Conservation (phyloP, 2,329 filamentous ascomycete species). For the Aspergillus hiratsukae region DNA sequence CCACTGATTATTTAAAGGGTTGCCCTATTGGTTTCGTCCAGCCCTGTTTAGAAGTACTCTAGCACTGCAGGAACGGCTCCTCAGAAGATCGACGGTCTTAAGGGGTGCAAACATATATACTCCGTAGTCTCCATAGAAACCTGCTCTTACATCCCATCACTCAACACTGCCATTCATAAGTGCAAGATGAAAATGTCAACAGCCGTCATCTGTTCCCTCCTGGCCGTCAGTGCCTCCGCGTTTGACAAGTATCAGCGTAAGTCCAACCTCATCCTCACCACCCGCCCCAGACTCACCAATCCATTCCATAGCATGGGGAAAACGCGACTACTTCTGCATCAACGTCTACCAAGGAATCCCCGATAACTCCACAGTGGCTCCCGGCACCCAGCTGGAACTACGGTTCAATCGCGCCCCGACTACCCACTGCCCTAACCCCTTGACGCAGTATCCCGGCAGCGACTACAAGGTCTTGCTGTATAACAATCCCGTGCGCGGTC, state of each 20-base stretch:
- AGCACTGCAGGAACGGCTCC: too few species aligned
- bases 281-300: not conserved
- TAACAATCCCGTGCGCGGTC: slow-evolving; percentile 26
- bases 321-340: slow-evolving; percentile 29
- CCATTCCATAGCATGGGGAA: slow-evolving; percentile 26
- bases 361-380: slow-evolving; percentile 25
- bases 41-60: too few species aligned
- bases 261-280: not conserved
- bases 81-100: too few species aligned
- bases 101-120: not conserved
- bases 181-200: slow-evolving; percentile 26
- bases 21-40: too few species aligned
- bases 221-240: slow-evolving; percentile 23
- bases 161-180: not conserved
- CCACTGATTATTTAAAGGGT: too few species aligned
- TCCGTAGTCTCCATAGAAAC: too few species aligned
- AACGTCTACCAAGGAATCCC: slow-evolving; percentile 32
- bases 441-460: slow-evolving; percentile 16
- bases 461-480: slow-evolving; percentile 27
- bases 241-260: slow-evolving; percentile 30
- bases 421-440: slow-evolving; percentile 19
- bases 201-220: slow-evolving; percentile 19
- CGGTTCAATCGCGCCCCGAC: slow-evolving; percentile 25
- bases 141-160: too few species aligned
- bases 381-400: slow-evolving; percentile 21